Evolutionary conservation across 192 early-diverging fungal genomes (phyloP).

Genomic region (Backusella mclennaniae): DNA sequence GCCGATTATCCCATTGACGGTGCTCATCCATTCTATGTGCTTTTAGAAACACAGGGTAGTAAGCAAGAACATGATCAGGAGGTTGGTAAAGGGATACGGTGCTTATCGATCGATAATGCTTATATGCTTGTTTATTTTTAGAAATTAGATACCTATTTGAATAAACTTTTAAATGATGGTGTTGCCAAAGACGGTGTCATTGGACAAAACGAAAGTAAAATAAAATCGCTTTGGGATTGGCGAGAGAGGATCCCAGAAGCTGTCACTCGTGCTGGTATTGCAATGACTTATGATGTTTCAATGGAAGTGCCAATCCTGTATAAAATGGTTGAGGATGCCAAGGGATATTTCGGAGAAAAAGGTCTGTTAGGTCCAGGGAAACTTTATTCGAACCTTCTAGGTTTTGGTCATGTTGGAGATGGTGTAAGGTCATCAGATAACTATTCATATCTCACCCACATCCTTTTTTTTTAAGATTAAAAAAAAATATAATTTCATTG

Average conservation of each 20-base stretch:
- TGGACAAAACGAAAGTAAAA: slow-evolving; percentile 71
- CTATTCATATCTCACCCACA: not conserved
- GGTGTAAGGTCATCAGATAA: slow-evolving; percentile 46
- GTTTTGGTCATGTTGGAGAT: slow-evolving; percentile 97
- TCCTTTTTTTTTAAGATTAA: not conserved
- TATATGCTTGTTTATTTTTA: not conserved
- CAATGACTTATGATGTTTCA: slow-evolving; percentile 93
- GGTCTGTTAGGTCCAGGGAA: slow-evolving; percentile 57
- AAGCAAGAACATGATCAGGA: slow-evolving; percentile 91
- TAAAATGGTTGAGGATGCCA: slow-evolving; percentile 74
- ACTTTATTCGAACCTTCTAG: slow-evolving; percentile 67
- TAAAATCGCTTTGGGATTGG: slow-evolving; percentile 77
- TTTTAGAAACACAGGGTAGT: slow-evolving; percentile 91
- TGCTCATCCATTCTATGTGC: slow-evolving; percentile 78
- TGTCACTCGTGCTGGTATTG: slow-evolving; percentile 75
- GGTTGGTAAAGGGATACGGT: not conserved
- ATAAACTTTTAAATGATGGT: slow-evolving; percentile 64
- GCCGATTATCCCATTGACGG: slow-evolving; percentile 60
- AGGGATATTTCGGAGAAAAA: slow-evolving; percentile 50
- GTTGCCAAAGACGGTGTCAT: slow-evolving; percentile 83
- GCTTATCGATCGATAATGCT: not conserved
- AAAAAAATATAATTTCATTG: not conserved
- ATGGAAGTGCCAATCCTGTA: slow-evolving; percentile 84
- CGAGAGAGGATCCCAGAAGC: slow-evolving; percentile 94
- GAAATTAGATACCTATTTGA: slow-evolving; percentile 79